Conservation (phyloP, 129 eudicot species). For the Artemisia tridentata region DNA sequence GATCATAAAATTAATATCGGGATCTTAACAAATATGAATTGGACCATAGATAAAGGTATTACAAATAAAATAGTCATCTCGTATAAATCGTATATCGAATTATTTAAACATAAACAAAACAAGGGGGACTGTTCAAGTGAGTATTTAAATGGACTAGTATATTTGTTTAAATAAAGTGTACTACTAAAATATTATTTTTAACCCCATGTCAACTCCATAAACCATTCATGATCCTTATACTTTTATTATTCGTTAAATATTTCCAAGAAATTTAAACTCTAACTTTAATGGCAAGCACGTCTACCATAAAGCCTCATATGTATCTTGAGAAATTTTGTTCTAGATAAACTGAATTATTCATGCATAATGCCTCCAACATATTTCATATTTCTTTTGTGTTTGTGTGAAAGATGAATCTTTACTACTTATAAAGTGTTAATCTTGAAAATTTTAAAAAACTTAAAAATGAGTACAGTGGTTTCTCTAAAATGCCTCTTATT, state of each 20-base stretch:
- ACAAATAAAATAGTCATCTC: not conserved
- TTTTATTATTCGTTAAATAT: not conserved
- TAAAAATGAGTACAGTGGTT: too few relatives aligned
- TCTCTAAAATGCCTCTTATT: too few relatives aligned
- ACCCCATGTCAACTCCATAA: conserved; percentile 3
- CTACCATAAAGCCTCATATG: conserved; percentile 9
- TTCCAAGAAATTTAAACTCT: conserved; percentile 11
- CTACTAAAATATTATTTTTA: not conserved
- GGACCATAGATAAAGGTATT: too few relatives aligned
- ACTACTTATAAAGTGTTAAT: too few relatives aligned
- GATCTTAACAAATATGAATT: too few relatives aligned
- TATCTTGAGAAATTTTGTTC: conserved; percentile 3
- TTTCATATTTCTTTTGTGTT: not conserved
- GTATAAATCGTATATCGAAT: not conserved
- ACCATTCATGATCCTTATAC: not conserved
- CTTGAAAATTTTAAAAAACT: too few relatives aligned
- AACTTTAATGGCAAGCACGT: conserved; percentile 28
- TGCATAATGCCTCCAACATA: not conserved
- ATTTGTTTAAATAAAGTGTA: not conserved
- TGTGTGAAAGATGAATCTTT: not conserved
- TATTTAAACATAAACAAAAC: not conserved
- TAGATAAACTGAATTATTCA: not conserved
- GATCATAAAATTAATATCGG: too few relatives aligned
- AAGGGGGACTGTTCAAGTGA: conserved; percentile 11
- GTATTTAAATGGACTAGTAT: not conserved